Evolutionary conservation across 2,329 filamentous ascomycete genomes (phyloP).

Genomic region (Didymella pomorum): DNA sequence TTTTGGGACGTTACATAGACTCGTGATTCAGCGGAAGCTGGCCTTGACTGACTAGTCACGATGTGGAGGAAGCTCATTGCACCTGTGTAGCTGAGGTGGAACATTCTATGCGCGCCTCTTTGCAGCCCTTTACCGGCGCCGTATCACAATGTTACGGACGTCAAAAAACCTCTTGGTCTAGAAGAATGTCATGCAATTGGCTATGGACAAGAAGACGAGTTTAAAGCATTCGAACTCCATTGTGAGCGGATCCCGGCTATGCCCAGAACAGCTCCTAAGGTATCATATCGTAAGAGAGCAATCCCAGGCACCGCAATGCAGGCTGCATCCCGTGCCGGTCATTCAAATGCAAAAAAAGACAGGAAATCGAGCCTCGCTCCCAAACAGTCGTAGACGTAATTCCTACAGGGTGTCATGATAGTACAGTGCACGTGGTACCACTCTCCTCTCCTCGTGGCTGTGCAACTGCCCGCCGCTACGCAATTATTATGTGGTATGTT

Average conservation of each 20-base stretch:
- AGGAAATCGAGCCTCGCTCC: conserved; percentile 48
- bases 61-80: conserved; percentile 1
- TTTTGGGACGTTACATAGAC: conserved; percentile 13
- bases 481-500: conserved; percentile 44
- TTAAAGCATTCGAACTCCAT: conserved; percentile 44
- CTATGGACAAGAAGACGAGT: conserved; percentile 36
- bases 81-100: neutral
- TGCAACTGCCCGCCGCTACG: conserved; percentile 31
- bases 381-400: conserved; percentile 48
- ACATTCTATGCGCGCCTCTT: neutral
- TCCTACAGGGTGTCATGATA: conserved; percentile 42
- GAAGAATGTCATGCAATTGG: conserved; percentile 24
- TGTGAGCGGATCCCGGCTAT: conserved; percentile 43
- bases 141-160: neutral
- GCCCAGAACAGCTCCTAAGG: conserved; percentile 34
- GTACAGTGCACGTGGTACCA: conserved; percentile 38
- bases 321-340: conserved; percentile 35
- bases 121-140: neutral
- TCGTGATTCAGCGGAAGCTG: conserved; percentile 5
- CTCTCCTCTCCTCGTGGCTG: conserved; percentile 29
- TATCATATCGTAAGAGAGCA: conserved; percentile 35
- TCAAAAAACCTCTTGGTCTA: neutral
- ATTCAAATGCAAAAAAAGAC: conserved; percentile 48
- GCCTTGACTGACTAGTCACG: neutral
- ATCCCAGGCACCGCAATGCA: conserved; percentile 24